Conservation (phyloP, 129 eudicot genomes). For the Dittrichia graveolens region DNA sequence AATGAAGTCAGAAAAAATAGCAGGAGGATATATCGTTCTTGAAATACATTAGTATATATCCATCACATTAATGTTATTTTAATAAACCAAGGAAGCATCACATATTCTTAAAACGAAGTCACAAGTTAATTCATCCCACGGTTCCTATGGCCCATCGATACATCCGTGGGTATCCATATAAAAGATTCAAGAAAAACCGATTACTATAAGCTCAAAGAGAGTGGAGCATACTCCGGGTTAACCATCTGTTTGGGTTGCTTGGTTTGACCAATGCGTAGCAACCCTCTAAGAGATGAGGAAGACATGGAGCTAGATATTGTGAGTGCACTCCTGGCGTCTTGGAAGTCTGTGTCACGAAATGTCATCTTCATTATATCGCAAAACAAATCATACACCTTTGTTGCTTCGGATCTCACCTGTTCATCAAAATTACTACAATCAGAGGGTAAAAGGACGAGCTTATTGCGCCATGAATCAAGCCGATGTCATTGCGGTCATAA, state of each 20-base stretch:
- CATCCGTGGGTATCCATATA: no score
- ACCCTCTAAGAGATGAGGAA: slow-evolving; percentile 54
- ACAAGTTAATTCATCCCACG: not conserved
- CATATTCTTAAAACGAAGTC: not conserved
- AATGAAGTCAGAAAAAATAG: no score
- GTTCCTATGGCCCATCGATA: no score
- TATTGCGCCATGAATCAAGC: no score
- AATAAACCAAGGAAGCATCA: no score
- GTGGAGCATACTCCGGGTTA: slow-evolving; percentile 37
- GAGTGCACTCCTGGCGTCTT: slow-evolving; percentile 72
- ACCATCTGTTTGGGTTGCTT: slow-evolving; percentile 56
- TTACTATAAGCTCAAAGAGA: slow-evolving; percentile 1
- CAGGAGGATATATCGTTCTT: no score
- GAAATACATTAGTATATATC: no score
- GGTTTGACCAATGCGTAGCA: slow-evolving; percentile 36
- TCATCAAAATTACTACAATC: not conserved
- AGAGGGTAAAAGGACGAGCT: no score
- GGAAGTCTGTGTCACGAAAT: slow-evolving; percentile 72
- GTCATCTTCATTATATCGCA: slow-evolving; percentile 75
- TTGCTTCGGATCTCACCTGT: slow-evolving; percentile 90
- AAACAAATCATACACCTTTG: slow-evolving; percentile 85
- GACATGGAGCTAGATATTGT: slow-evolving; percentile 61
- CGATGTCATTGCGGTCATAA: no score
- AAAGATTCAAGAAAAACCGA: not conserved
- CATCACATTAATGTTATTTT: no score